phyloP scores from a whole-genome alignment of 2,329 filamentous ascomycete species.

The Alternaria sp. region DNA sequence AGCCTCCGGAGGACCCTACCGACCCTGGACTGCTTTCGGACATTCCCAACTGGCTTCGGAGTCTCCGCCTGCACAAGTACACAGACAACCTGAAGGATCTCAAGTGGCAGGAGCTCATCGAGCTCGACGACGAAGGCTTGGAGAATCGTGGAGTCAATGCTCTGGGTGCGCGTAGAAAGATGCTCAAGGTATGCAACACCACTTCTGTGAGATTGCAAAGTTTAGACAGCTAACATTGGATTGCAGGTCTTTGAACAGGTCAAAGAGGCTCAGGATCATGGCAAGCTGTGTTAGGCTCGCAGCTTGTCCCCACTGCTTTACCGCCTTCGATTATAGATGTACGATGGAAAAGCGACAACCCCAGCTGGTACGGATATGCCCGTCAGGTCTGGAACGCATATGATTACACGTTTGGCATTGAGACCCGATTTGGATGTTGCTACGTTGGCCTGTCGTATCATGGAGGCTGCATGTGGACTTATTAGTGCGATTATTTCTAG shows the following conservation, averaged over 20 bases:
- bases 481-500: slow-evolving; percentile 20
- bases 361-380: slow-evolving; percentile 39
- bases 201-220: background rate
- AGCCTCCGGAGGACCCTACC: slow-evolving; percentile 96
- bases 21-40: slow-evolving; percentile 90
- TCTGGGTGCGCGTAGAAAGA: slow-evolving; percentile 91
- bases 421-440: slow-evolving; percentile 18
- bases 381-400: slow-evolving; percentile 39
- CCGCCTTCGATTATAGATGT: slow-evolving; percentile 29
- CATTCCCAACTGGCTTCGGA: slow-evolving; percentile 94
- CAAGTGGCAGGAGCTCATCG: slow-evolving; percentile 92
- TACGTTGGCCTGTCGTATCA: slow-evolving; percentile 22
- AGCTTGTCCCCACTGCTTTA: slow-evolving; percentile 8
- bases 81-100: slow-evolving; percentile 98
- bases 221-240: slow-evolving; percentile 42
- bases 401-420: slow-evolving; percentile 29
- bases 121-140: slow-evolving; percentile 90
- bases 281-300: slow-evolving; percentile 49
- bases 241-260: slow-evolving; percentile 90
- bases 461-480: slow-evolving; percentile 12
- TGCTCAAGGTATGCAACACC: slow-evolving; percentile 81
- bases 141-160: slow-evolving; percentile 95
- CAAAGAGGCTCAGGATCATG: slow-evolving; percentile 65
- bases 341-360: slow-evolving; percentile 33
- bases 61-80: slow-evolving; percentile 95